Base-by-base conservation (phyloP, 2,329 filamentous ascomycete genomes). In the Madurella mycetomatis region DNA sequence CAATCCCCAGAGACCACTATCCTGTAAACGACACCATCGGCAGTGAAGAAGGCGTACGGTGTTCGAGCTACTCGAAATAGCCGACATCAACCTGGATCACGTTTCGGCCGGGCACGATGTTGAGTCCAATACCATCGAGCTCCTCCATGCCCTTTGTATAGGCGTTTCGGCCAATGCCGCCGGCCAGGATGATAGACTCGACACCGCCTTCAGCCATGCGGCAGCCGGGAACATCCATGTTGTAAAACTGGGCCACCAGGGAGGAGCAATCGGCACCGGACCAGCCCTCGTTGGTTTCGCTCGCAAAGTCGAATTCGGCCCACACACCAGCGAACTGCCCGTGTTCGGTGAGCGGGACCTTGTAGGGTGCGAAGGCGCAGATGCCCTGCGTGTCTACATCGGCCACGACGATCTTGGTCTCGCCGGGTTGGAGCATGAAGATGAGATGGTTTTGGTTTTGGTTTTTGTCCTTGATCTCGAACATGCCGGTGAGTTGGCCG, bases 191-290 rank as follows among this genome's bases (percentile, higher is more conserved):
- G 40, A 58, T 66, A 8, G 70, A 72, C 66, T 69, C 69, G 43
- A 59, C 46, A 44, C 53, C 58, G 31, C 47, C 56, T 39, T 74
- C 75, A 71, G 76, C 79, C 58, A 67, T 69, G 41, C 64, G 62
- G 58, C 71, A 65, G 51, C 68, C 66, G 58, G 64, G 64, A 54
- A 69, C 70, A 57, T 68, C 70, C 59, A 78, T 60, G 53, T 59
- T 56, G 49, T 61, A 57, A 30, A 62, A 56, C 61, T 72, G 69
- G 31, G 76, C 68, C 41, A 78, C 75, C 9, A 81, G 71, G 55
- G 72, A 72, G 4, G 76, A 80, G 58, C 73, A 76, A 53, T 81
- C 78, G 54, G 73, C 75, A 41, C 78, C 78, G 2, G 74, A 78
- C 73, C 74, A 78, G 52, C 65, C 68, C n/a, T 61, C 51, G 73